Conservation (phyloP, 2,329 filamentous ascomycete genomes). For the Orbilia ellipsospora region DNA sequence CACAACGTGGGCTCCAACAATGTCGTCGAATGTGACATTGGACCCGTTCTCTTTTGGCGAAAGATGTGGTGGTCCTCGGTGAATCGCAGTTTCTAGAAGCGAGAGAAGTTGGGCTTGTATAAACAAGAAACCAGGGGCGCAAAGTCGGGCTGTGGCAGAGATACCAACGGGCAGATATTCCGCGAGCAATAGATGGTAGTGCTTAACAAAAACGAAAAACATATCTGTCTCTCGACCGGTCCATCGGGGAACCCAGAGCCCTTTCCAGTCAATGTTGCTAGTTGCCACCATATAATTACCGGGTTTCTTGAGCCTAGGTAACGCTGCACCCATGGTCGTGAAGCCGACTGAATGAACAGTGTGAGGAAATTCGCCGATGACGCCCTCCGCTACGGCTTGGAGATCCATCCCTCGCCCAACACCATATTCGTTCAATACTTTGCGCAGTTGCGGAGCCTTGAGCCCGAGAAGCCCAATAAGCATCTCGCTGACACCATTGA, state of each 20-base stretch:
- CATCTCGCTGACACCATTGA: conserved; percentile 84
- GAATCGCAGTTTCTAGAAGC: conserved; percentile 83
- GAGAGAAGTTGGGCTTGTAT: conserved; percentile 84
- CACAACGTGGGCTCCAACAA: conserved; percentile 61
- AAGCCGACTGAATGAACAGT: conserved; percentile 72
- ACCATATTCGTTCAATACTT: conserved; percentile 76
- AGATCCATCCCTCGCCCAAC: conserved; percentile 68
- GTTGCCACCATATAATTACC: conserved; percentile 61
- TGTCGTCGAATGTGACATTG: conserved; percentile 74
- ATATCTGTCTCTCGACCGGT: conserved; percentile 86
- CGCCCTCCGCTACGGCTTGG: conserved; percentile 59
- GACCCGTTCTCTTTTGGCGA: conserved; percentile 62
- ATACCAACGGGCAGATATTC: conserved; percentile 72
- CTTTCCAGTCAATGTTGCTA: conserved; percentile 80
- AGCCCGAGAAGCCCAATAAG: conserved; percentile 83
- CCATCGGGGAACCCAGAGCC: conserved; percentile 87
- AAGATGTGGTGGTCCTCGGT: conserved; percentile 72
- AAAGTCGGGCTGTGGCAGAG: conserved; percentile 62
- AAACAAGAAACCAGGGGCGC: conserved; percentile 80
- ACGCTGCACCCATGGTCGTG: conserved; percentile 71
- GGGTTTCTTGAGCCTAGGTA: conserved; percentile 72
- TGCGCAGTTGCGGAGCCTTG: conserved; percentile 74
- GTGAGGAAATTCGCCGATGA: conserved; percentile 62
- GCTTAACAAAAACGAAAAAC: conserved; percentile 90
- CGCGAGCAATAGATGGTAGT: conserved; percentile 81